Evolutionary conservation across 169 alveolate genomes (phyloP), one percentile per base, ranked within the genome.

Genomic region (Cryptosporidium andersoni): DNA sequence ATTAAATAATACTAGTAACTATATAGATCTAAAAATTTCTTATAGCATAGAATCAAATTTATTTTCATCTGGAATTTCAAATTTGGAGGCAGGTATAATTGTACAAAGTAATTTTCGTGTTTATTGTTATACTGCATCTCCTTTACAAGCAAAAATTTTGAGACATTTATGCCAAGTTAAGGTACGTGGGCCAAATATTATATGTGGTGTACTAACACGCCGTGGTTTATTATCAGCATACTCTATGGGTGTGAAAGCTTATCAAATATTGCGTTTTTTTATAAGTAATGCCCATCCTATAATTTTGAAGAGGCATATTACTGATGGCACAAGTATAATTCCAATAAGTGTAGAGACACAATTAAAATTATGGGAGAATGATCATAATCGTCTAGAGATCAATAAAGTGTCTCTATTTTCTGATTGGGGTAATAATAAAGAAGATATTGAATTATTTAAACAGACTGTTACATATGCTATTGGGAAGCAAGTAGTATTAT

Each of bases 71-170:
- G 12, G 25, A 25, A 25, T 45, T 64, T 14, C 74, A 47, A 66
- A 7, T 16, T 47, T 92, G 49, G 94, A 92, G 80, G 90, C 93
- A 45, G 95, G 94, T 6, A 89, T 94, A 43, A 88, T 94, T 34
- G 97, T 94, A 55, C 97, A 94, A 66, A 94, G 97, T 80, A 94
- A 94, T 52, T 94, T 94, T 68, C 93, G 94, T 74, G 95, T 94
- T n/a, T 94, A 94, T 66, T 92, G 92, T 45, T 94, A 94, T 60
- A 94, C 97, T 36, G 94, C 96, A 14, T 93, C 94, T 1, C 90
- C 95, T 7, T 80, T 94, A 80, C 95, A 94, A 56, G 88, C 94
- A 36, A 91, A 91, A 48, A 92, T 94, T 5, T 80, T 94, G 47
- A 91, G 94, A 36, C 96, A 93, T 66, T 80, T 94, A 43, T 94